phyloP scores from a whole-genome alignment of 129 eudicot genomes.

The Calendula officinalis region DNA sequence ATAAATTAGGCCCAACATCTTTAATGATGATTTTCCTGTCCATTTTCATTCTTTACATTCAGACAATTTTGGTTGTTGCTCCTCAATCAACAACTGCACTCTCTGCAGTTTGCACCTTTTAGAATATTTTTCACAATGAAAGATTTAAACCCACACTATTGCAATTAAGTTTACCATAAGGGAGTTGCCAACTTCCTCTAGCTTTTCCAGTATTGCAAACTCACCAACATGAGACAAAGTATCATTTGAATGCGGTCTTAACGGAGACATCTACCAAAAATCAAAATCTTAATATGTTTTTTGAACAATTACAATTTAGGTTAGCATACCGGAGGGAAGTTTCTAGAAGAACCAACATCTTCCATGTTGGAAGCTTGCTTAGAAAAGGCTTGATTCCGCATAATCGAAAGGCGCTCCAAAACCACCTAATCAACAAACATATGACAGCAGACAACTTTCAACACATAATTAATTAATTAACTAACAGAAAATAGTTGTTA shows the following conservation, averaged over 20 bases:
- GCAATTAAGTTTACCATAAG: constrained; percentile 43
- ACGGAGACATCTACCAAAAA: constrained; percentile 46
- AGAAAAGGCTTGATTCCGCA: constrained; percentile 45
- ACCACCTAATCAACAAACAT: constrained; percentile 45
- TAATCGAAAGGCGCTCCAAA: constrained; percentile 47
- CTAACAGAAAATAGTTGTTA: background rate
- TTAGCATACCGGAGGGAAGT: constrained; percentile 47
- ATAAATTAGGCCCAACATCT: background rate
- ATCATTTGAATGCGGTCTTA: constrained; percentile 32
- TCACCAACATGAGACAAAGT: constrained; percentile 42
- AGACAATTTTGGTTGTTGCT: constrained; percentile 42
- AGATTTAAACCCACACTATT: background rate
- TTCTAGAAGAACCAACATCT: constrained; percentile 38
- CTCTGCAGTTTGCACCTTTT: constrained; percentile 43
- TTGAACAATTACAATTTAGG: background rate
- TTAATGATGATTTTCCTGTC: background rate
- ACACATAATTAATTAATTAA: background rate
- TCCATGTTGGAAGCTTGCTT: constrained; percentile 46
- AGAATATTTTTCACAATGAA: background rate
- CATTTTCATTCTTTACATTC: constrained; percentile 28
- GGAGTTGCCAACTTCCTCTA: constrained; percentile 78
- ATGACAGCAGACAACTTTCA: background rate
- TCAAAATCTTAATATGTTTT: background rate
- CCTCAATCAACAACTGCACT: constrained; percentile 56
- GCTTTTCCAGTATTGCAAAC: constrained; percentile 48